Evolutionary conservation across 345 rosid genomes (phyloP).

Genomic region (Citrus sinensis): DVS_A1.0 CM039168.1:964001-964500

Average conservation of each 20-base stretch:
- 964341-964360: background rate
- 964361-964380: background rate
- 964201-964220: background rate
- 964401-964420: background rate
- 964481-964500: background rate
- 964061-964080: background rate
- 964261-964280: background rate
- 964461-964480: background rate
- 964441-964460: background rate
- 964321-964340: background rate
- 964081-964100: background rate
- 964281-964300: background rate
- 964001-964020: constrained; percentile 85
- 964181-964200: background rate
- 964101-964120: background rate
- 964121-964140: background rate
- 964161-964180: background rate
- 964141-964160: background rate
- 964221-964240: background rate
- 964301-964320: background rate
- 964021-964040: constrained; percentile 89
- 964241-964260: background rate
- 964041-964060: background rate
- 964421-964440: background rate
- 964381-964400: background rate